These are phyloP conservation scores for Camellia japonica DNA, from an alignment of 148 eudicot species.

Conservation along the genomic window DNA sequence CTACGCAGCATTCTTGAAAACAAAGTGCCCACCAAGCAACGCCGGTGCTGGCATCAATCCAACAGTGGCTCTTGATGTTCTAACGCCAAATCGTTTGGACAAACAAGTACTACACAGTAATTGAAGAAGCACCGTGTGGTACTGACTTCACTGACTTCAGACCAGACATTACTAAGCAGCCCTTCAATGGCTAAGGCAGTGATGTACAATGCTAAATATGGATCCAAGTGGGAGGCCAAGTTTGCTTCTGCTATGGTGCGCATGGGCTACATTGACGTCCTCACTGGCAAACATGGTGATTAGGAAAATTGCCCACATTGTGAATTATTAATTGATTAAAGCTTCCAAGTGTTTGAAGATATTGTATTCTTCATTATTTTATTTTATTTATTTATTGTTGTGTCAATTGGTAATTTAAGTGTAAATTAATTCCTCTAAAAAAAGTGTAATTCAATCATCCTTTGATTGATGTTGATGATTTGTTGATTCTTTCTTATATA, in stretches of 20 bases:
- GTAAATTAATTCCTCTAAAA: too few relatives aligned
- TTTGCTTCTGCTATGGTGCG: conserved; percentile 41
- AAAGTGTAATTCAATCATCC: too few relatives aligned
- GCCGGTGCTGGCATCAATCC: background rate
- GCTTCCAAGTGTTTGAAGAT: too few relatives aligned
- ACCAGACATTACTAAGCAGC: conserved; percentile 28
- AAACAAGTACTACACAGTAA: conserved; percentile 29
- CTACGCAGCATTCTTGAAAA: conserved; percentile 16
- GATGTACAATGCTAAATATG: conserved; percentile 14
- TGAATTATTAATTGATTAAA: conserved; percentile 12
- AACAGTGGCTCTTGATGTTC: conserved; percentile 18
- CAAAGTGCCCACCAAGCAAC: conserved; percentile 14
- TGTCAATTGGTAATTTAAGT: too few relatives aligned
- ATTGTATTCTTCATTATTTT: too few relatives aligned
- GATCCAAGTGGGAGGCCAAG: conserved; percentile 20
- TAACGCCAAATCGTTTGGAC: conserved; percentile 33
- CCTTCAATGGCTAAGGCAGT: conserved; percentile 20
- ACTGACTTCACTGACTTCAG: conserved; percentile 33
- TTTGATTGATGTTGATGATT: too few relatives aligned
- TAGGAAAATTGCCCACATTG: conserved; percentile 26
- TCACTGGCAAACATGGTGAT: conserved; percentile 29
- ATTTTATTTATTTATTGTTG: too few relatives aligned
- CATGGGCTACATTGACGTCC: conserved; percentile 35
- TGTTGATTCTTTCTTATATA: too few relatives aligned
- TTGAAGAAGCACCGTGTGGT: conserved; percentile 19